These are phyloP conservation scores for Gnomoniopsis smithogilvyi DNA, from an alignment of 2,329 filamentous ascomycete species.

Conservation along the genomic window DNA sequence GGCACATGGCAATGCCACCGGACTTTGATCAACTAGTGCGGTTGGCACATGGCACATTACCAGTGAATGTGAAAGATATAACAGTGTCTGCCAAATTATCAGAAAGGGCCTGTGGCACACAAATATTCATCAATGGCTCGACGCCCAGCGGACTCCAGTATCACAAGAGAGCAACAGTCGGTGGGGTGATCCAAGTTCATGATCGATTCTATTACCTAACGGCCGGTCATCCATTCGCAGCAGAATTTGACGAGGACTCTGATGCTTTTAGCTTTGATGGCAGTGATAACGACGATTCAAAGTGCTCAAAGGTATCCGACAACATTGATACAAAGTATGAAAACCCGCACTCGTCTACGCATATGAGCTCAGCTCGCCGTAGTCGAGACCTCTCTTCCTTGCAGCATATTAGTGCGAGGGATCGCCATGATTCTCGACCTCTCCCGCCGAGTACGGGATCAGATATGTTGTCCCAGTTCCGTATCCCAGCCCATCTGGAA, in stretches of 20 bases:
- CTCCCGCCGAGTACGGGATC: too few species aligned
- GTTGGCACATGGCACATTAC: neutral
- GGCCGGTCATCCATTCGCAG: neutral
- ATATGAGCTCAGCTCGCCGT: too few species aligned
- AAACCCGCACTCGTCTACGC: too few species aligned
- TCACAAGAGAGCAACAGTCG: neutral
- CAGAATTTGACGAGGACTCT: neutral
- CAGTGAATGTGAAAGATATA: neutral
- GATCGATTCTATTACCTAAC: neutral
- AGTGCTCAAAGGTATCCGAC: neutral
- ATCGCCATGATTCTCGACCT: too few species aligned
- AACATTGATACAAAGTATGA: neutral
- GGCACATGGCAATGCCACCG: neutral
- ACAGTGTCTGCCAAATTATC: neutral
- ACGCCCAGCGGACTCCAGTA: neutral
- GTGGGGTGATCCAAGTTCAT: slow-evolving; percentile 1
- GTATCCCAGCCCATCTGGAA: neutral
- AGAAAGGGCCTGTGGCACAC: neutral
- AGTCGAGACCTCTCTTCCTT: too few species aligned
- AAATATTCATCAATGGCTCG: neutral
- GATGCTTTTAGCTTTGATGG: slow-evolving; percentile 1
- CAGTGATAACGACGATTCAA: neutral
- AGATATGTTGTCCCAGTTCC: too few species aligned
- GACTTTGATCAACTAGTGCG: neutral
- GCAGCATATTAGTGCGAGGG: too few species aligned